phyloP scores from a whole-genome alignment of 108 stramenopile species.

The Pseudonitzschia delicatissima region DNA sequence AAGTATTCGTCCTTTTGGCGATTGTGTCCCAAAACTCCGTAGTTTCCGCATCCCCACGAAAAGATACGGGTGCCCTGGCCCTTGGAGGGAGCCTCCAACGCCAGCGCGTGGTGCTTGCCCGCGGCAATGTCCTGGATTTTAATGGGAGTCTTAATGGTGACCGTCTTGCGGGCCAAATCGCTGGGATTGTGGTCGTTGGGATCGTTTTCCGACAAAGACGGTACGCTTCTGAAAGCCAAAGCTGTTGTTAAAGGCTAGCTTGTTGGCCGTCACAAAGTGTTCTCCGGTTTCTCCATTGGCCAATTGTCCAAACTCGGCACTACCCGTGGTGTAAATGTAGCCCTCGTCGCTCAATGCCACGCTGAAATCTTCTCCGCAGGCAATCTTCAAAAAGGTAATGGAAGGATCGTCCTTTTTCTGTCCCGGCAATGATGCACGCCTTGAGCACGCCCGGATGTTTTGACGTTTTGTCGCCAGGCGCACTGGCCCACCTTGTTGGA shows the following conservation, averaged over 20 bases:
- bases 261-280: slow-evolving; percentile 79
- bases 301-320: slow-evolving; percentile 79
- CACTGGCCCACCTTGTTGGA: slow-evolving; percentile 77
- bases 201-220: slow-evolving; percentile 59
- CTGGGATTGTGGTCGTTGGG: slow-evolving; percentile 35
- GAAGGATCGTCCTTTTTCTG: not conserved
- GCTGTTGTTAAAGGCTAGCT: slow-evolving; percentile 69
- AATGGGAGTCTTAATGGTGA: slow-evolving; percentile 41
- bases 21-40: slow-evolving; percentile 84
- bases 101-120: slow-evolving; percentile 81
- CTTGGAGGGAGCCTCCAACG: slow-evolving; percentile 63
- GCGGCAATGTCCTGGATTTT: slow-evolving; percentile 62
- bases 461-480: slow-evolving; percentile 49
- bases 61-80: slow-evolving; percentile 55
- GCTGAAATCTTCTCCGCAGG: slow-evolving; percentile 87
- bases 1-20: slow-evolving; percentile 81
- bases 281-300: slow-evolving; percentile 91
- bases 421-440: slow-evolving; percentile 3
- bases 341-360: slow-evolving; percentile 72
- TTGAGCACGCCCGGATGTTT: slow-evolving; percentile 26
- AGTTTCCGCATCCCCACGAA: slow-evolving; percentile 85
- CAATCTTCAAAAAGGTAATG: slow-evolving; percentile 36
- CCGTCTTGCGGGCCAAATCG: slow-evolving; percentile 31
- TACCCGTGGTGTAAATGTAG: slow-evolving; percentile 72
- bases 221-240: slow-evolving; percentile 56